phyloP scores from a whole-genome alignment of 169 alveolate genomes.

The Condylostoma magnum region DNA sequence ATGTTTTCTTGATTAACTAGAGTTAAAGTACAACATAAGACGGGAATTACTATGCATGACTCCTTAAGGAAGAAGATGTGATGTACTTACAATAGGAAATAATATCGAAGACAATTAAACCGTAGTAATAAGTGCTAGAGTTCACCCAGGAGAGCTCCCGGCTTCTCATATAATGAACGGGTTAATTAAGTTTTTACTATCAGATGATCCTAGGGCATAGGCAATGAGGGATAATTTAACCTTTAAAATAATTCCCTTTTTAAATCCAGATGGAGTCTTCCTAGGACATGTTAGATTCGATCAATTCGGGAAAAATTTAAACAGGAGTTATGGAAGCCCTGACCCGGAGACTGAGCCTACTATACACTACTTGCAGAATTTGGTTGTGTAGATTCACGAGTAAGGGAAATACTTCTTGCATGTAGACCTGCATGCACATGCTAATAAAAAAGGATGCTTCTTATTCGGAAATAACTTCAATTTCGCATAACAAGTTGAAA shows the following conservation, averaged over 20 bases:
- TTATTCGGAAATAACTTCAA: conserved; percentile 78
- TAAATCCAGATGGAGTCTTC: conserved; percentile 89
- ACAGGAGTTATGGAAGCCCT: conserved; percentile 77
- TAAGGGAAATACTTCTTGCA: conserved; percentile 66
- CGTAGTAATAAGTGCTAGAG: conserved; percentile 62
- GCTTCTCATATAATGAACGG: conserved; percentile 64
- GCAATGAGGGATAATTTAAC: conserved; percentile 69
- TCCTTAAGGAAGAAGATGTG: conserved; percentile 55
- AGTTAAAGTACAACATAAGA: conserved; percentile 15
- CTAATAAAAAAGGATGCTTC: conserved; percentile 80
- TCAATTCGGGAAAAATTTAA: conserved; percentile 75
- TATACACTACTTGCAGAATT: conserved; percentile 68
- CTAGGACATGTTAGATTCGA: conserved; percentile 85
- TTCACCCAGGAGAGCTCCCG: conserved; percentile 81
- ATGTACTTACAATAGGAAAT: conserved; percentile 43
- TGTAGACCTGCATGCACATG: conserved; percentile 89
- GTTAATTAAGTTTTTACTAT: conserved; percentile 45
- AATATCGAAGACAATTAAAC: neutral
- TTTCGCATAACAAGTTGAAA: conserved; percentile 59
- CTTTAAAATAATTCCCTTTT: conserved; percentile 81
- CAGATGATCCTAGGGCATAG: conserved; percentile 45
- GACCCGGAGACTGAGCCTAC: conserved; percentile 66
- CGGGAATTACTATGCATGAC: conserved; percentile 37
- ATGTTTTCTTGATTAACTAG: neutral
- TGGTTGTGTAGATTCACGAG: conserved; percentile 47